These are phyloP conservation scores for Rhamnella rubrinervis DNA, from an alignment of 331 rosid genomes.

Conservation along the genomic window DNA sequence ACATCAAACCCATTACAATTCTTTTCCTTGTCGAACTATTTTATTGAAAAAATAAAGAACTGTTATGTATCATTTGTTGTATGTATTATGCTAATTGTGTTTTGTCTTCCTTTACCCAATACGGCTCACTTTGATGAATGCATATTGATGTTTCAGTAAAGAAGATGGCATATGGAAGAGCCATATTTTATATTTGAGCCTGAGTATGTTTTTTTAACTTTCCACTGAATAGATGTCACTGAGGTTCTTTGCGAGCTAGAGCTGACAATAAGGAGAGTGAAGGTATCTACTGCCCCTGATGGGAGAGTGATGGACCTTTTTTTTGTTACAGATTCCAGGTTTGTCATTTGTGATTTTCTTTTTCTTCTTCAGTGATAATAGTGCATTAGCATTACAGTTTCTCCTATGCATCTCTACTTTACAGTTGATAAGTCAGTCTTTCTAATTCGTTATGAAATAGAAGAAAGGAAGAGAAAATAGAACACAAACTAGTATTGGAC, in stretches of 20 bases:
- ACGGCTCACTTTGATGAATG: background rate
- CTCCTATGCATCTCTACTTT: background rate
- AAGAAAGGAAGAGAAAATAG: no score
- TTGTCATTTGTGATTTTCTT: constrained; percentile 9
- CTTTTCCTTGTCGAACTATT: no score
- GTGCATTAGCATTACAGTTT: no score
- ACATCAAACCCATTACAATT: no score
- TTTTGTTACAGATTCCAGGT: constrained; percentile 62
- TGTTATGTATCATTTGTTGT: background rate
- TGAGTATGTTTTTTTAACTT: background rate
- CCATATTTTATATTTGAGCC: background rate
- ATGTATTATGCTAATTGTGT: background rate
- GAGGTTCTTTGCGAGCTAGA: constrained; percentile 55
- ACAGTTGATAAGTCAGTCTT: background rate
- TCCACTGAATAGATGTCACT: constrained; percentile 44
- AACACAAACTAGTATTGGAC: no score
- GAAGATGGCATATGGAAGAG: background rate
- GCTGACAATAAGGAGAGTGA: constrained; percentile 54
- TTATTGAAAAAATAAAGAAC: background rate
- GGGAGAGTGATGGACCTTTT: constrained; percentile 64
- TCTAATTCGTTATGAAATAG: no score
- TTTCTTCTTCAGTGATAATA: background rate
- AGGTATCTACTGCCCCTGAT: constrained; percentile 59
- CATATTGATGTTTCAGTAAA: background rate
- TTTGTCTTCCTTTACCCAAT: constrained; percentile 1